phyloP scores from a whole-genome alignment of 2,329 filamentous ascomycete genomes.

The Zymoseptoria brevis region DNA sequence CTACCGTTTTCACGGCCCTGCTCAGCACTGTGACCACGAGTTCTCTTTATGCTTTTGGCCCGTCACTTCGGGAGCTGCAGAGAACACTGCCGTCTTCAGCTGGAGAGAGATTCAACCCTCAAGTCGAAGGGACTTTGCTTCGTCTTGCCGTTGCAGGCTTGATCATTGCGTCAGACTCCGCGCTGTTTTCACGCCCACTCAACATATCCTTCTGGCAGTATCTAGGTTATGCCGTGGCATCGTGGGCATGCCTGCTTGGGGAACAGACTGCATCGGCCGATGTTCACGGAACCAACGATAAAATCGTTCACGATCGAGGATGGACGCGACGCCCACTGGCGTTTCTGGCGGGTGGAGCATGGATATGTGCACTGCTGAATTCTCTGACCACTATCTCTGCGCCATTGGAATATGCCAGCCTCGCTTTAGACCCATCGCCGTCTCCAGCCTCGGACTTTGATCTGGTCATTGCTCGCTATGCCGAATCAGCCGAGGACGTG shows the following conservation, averaged over 20 bases:
- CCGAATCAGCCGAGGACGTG: neutral
- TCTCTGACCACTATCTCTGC: neutral
- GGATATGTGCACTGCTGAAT: neutral
- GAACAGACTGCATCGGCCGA: neutral
- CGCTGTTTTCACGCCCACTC: neutral
- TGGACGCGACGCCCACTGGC: neutral
- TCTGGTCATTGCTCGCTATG: neutral
- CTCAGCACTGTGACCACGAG: neutral
- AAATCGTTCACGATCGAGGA: neutral
- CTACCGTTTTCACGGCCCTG: neutral
- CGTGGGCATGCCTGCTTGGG: neutral
- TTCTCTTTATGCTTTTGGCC: neutral
- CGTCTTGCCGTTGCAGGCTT: neutral
- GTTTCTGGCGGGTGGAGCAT: neutral
- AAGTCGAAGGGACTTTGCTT: neutral
- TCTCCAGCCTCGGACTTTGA: neutral
- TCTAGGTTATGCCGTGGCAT: neutral
- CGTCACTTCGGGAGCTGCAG: neutral
- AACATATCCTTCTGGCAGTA: neutral
- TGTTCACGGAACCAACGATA: neutral
- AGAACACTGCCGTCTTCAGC: neutral
- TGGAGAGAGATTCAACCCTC: neutral
- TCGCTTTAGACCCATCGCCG: neutral
- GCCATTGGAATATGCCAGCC: neutral
- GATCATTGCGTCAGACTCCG: neutral